These are phyloP conservation scores for Tillandsia leiboldiana DNA, from an alignment of 176 grass and related monocot species.

Conservation along the genomic window DNA sequence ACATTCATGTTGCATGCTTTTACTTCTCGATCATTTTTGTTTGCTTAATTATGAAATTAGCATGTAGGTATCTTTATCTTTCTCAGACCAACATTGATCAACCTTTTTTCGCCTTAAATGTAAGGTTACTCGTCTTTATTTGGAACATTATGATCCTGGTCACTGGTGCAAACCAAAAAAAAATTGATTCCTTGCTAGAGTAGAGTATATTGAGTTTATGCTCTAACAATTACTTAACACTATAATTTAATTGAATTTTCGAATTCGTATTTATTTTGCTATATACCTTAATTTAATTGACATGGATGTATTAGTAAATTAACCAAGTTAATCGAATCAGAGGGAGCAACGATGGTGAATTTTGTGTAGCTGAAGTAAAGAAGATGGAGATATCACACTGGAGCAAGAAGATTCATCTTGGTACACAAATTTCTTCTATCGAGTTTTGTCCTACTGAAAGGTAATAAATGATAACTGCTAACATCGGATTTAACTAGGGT, in stretches of 20 bases:
- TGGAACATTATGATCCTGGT: too few relatives aligned
- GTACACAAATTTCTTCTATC: constrained; percentile 44
- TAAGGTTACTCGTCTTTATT: too few relatives aligned
- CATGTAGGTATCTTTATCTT: neutral
- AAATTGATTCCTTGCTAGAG: neutral
- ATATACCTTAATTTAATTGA: neutral
- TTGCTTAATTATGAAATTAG: neutral
- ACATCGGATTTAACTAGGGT: neutral
- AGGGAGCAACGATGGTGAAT: constrained; percentile 73
- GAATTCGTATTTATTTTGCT: neutral
- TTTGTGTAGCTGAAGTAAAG: constrained; percentile 80
- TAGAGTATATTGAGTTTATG: neutral
- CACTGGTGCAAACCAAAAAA: neutral
- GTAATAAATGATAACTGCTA: constrained; percentile 19
- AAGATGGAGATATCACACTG: constrained; percentile 84
- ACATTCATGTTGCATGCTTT: neutral
- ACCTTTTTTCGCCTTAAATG: too few relatives aligned
- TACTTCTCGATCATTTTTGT: neutral
- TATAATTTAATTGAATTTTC: neutral
- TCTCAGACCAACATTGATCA: neutral
- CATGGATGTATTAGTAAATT: neutral
- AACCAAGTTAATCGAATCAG: constrained; percentile 27
- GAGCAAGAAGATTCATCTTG: constrained; percentile 85
- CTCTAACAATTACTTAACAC: neutral
- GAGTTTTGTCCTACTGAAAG: constrained; percentile 91